A percentile compares a stretch with the other conserved stretches of the same genome.
Conservation (phyloP, 2,329 filamentous ascomycete genomes). For the Aspergillus aculeatus region DNA sequence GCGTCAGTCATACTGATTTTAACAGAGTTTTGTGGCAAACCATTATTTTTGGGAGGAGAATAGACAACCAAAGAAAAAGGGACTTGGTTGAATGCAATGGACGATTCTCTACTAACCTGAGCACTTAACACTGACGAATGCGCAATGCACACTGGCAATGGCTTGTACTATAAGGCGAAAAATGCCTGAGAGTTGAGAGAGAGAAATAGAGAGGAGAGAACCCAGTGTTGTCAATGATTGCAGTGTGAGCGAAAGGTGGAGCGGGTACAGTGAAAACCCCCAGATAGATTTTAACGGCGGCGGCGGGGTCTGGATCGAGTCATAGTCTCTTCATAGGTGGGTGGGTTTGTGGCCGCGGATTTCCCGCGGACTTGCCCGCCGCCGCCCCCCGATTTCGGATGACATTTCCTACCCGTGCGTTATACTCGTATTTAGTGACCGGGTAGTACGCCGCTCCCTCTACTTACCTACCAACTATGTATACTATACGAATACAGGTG, state of each 20-base stretch:
- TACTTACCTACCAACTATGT: too few relatives aligned
- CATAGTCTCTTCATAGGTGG: not conserved
- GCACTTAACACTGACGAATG: not conserved
- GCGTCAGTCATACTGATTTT: constrained; percentile 7
- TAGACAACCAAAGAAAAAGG: not conserved
- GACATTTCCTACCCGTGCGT: not conserved
- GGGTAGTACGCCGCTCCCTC: too few relatives aligned
- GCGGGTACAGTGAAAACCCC: not conserved
- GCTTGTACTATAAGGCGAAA: not conserved
- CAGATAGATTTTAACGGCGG: not conserved
- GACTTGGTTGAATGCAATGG: not conserved
- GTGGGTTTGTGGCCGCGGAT: not conserved
- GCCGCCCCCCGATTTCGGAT: constrained; percentile 5
- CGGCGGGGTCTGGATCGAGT: not conserved
- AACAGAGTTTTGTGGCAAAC: not conserved
- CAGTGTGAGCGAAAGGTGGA: not conserved
- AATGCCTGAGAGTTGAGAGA: not conserved
- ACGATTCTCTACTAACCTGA: not conserved
- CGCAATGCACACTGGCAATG: not conserved
- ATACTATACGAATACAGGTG: too few relatives aligned
- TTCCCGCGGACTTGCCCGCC: not conserved
- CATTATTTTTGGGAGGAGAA: not conserved
- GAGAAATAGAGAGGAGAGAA: not conserved
- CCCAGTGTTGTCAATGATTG: not conserved
- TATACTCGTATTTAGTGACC: too few relatives aligned